Percentiles rank a stretch among this genome's conserved stretches.
These are phyloP conservation scores for Monilinia laxa DNA, from an alignment of 2,329 filamentous ascomycete genomes.

Conservation along the genomic window DNA sequence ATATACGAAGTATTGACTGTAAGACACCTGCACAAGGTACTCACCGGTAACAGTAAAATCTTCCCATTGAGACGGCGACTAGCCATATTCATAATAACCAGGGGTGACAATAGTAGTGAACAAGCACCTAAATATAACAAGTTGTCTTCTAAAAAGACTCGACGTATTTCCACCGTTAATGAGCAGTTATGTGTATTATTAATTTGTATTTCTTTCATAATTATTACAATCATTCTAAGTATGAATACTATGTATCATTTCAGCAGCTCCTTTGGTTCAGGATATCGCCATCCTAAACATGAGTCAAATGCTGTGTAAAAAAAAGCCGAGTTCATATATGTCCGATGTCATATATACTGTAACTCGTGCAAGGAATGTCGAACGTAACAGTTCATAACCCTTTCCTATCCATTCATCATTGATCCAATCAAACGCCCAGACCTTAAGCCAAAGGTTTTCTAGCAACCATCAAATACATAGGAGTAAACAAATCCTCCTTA, in stretches of 20 bases:
- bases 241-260: constrained; percentile 5
- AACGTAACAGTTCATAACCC: background rate
- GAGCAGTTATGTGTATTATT: background rate
- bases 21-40: too few species aligned
- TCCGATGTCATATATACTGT: constrained; percentile 3
- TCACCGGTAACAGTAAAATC: too few species aligned
- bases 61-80: too few species aligned
- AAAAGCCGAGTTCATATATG: constrained; percentile 4
- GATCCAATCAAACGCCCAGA: constrained; percentile 5
- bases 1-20: too few species aligned
- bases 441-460: constrained; percentile 63
- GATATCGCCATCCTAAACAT: constrained; percentile 7
- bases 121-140: too few species aligned
- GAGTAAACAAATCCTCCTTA: constrained; percentile 86
- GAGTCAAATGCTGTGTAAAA: constrained; percentile 6
- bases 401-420: background rate
- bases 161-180: too few species aligned
- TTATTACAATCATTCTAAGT: constrained; percentile 21
- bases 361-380: background rate
- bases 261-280: constrained; percentile 2
- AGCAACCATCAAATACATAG: constrained; percentile 96
- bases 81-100: too few species aligned
- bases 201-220: constrained; percentile 17
- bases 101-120: too few species aligned
- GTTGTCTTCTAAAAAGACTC: too few species aligned